Evolutionary conservation across 441 rosid species (phyloP), one percentile per base, ranked within the genome.

Genomic region (Pelargonium hybrid): DNA sequence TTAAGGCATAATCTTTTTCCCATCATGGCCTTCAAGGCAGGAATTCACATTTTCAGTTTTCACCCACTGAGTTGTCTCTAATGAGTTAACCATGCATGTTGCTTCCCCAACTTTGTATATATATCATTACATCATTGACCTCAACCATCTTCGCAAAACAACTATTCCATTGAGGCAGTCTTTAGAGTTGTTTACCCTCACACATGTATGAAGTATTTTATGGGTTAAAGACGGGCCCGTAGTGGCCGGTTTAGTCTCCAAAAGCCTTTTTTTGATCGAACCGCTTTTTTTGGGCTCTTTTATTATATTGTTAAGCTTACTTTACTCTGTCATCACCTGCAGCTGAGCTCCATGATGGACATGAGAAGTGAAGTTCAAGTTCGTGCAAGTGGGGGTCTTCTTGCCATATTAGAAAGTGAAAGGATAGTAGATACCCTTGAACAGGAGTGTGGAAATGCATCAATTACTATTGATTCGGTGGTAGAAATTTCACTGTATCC

Each of bases 341-440:
- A 94, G 98, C 84, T 92, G 71, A 89, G 89, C 84, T 92, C 97
- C 52, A 91, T 89, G 98, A 90, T 92, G 96, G 93, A 94, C 79
- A 83, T 89, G 82, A 89, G 88, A 80, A 94, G 92, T 78, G 98
- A 92, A 71, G 78, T 88, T 75, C 90, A 87, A 81, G 91, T 94
- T 79, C 93, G 97, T 66, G 96, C 90, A 67, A 87, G 92, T 76
- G 98, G 97, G 17, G 97, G 96, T 69, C 97, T 91, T 77, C 90
- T 94, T 69, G 96, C 97, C 63, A 84, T 94, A 78, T 82, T 91
- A 84, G 98, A 94, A 84, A 91, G 77, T 76, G 98, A 94, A 83
- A 88, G 92, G 73, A 83, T 94, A 61, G 88, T 94, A 45, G 96
- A 90, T 79, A 82, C 91, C 63, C 83, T 88, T 77, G 93, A 90